Evolutionary conservation across 169 alveolate genomes (phyloP), one percentile per base, ranked within the genome.

Genomic region (Miamiensis avidus): DNA sequence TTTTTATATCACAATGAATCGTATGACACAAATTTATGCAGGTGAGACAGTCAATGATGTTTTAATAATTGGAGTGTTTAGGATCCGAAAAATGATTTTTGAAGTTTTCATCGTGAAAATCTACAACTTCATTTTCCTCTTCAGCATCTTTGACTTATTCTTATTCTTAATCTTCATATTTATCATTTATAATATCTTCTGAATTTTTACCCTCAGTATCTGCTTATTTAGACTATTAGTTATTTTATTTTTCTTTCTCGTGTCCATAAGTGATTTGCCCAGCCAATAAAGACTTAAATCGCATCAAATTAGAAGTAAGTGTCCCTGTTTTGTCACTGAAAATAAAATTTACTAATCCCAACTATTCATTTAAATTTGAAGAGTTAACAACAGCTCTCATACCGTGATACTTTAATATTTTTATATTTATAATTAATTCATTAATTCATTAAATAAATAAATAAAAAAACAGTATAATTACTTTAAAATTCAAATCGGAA

Each of bases 271-370:
- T 79, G 29, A 30, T 34, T 28, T 91, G 93, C 84, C 85, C 93
- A 88, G 93, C 77, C 31, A 95, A 83, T 29, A 94, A 72, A 75
- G 89, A 87, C 89, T 95, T 97, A 89, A 98, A 97, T 89, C 97
- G 98, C 99, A 99, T 98, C 33, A 96, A 94, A 88, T 99, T 99
- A 87, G 97, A 96, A 16, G 99, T 99, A 78, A 99, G 93, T 0
- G 99, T 99, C 0, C 99, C 99, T n/a, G 99, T 99, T 89, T 99
- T 99, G 91, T 99, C 99, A 0, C 99, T 95, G 83, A 98, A 98
- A 32, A 99, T 95, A 89, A 97, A 98, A 28, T 98, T 96, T 33
- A 99, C 96, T 81, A 97, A 97, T 0, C 99, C 99, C 90, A 99
- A 94, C 88, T 98, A 99, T 83, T 98, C 97, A 91, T 85, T 91